Base-by-base conservation (phyloP, 2,329 filamentous ascomycete genomes). In the Xenoacremonium recifei region DNA sequence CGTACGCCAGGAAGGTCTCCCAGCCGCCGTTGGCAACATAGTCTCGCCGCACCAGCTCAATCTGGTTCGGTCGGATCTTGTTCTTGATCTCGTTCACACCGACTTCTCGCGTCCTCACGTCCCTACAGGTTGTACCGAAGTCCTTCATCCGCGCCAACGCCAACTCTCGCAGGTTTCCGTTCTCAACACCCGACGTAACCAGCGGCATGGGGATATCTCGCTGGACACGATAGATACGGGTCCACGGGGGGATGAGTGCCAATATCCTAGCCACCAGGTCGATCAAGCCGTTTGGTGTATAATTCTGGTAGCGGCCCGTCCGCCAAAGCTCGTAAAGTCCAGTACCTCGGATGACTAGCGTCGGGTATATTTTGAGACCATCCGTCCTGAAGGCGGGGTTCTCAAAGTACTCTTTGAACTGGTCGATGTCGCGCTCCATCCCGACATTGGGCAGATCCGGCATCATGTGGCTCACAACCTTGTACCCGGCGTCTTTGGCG, bases 391-490 rank as follows among this genome's bases (percentile, higher is more conserved):
- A 99, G 31, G 84, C 89, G 1, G 93, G 93, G 63, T 90, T 97
- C 62, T 96, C 90, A 58, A 99, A 99, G 65, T 99, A 99, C 63
- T 99, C 95, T 50, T 89, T 80, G 67, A 99, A 99, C 57, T 99
- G 93, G 60, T 95, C 91, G 32, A 99, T 75, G 62, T 99, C 93
- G 57, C 93, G 85, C 69, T 99, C 95, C 87, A 97, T 96, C 42
- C 93, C 93, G 3, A 99, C 93, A 58, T 99, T 99, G 4, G 93
- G 93, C 35, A 99, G 70, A 63, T 99, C 93, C 2, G 93, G 93
- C 93, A 99, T 99, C 93, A 99, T 99, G 69, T 99, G 93, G 53
- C 89, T 95, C 49, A 99, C 93, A 1, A 99, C 93, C 67, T 99
- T 99, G 78, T 96, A 99, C 1, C 93, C 93, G 5, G 95, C 90